These are phyloP conservation scores for Teunomyces cretensis DNA, from an alignment of 805 yeast species.

Conservation along the genomic window DNA sequence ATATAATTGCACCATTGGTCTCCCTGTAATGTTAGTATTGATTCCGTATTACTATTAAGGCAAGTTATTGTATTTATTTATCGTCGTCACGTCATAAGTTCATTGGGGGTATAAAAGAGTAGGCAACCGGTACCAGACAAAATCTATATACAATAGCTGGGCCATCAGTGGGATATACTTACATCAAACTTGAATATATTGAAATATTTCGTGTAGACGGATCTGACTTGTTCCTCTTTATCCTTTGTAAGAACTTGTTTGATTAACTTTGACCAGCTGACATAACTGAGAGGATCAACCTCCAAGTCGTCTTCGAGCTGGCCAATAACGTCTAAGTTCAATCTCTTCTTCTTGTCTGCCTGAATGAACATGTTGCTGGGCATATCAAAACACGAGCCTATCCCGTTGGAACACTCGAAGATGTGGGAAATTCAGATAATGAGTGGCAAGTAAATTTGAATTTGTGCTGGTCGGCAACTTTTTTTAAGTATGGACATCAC, in stretches of 20 bases:
- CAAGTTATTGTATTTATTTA: slow-evolving; percentile 2
- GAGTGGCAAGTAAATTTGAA: slow-evolving; percentile 1
- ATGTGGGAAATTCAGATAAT: neutral
- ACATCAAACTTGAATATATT: slow-evolving; percentile 63
- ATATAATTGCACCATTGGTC: slow-evolving; percentile 74
- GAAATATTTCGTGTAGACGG: slow-evolving; percentile 60
- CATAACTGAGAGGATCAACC: slow-evolving; percentile 51
- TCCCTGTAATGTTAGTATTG: slow-evolving; percentile 27
- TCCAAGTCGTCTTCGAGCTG: slow-evolving; percentile 56
- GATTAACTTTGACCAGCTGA: slow-evolving; percentile 57
- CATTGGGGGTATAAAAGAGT: neutral
- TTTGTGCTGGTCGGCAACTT: slow-evolving; percentile 1
- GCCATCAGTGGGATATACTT: slow-evolving; percentile 12
- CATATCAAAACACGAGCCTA: neutral
- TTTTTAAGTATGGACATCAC: slow-evolving; percentile 1
- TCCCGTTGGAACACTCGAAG: neutral
- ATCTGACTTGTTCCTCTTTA: slow-evolving; percentile 57
- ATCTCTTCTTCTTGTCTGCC: slow-evolving; percentile 17
- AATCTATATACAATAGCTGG: neutral
- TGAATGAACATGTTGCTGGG: slow-evolving; percentile 9
- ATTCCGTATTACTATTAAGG: neutral
- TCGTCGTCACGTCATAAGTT: neutral
- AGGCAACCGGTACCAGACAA: neutral
- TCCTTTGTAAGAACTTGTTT: slow-evolving; percentile 50
- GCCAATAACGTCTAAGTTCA: slow-evolving; percentile 53